Conservation (phyloP, 1,284 basidiomycete species). For the Cystobasidium pallidum region DNA sequence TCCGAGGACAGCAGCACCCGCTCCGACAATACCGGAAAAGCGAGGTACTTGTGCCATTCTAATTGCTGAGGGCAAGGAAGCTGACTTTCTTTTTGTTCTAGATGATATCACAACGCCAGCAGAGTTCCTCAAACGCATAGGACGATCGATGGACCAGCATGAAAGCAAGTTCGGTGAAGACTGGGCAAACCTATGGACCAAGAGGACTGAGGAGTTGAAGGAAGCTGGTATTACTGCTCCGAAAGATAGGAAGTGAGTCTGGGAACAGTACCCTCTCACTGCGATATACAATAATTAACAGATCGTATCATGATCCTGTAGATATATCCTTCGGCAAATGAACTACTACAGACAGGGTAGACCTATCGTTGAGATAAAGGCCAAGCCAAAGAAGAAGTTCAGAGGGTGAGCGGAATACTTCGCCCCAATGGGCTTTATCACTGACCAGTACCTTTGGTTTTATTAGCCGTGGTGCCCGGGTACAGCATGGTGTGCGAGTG, state of each 20-base stretch:
- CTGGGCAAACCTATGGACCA: conserved; percentile 38
- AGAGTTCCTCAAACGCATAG: conserved; percentile 42
- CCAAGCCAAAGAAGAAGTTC: conserved; percentile 42
- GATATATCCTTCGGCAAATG: conserved; percentile 43
- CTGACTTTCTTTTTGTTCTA: background rate
- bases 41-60: background rate
- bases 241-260: conserved; percentile 38
- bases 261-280: too few relatives aligned
- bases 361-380: conserved; percentile 19
- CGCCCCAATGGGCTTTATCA: too few relatives aligned
- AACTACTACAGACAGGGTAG: conserved; percentile 28
- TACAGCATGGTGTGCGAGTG: conserved; percentile 41
- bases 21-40: conserved; percentile 7
- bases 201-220: conserved; percentile 26
- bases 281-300: too few relatives aligned
- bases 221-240: conserved; percentile 41
- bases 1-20: conserved; percentile 5
- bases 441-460: too few relatives aligned
- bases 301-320: background rate
- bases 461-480: conserved; percentile 27
- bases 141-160: conserved; percentile 36
- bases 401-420: conserved; percentile 43
- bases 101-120: conserved; percentile 27
- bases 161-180: conserved; percentile 33
- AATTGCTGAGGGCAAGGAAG: background rate